Percentiles rank a stretch among this genome's conserved stretches.
phyloP scores from a whole-genome alignment of 371 early-diverging fungal genomes.

The Mortierella sp. region DNA sequence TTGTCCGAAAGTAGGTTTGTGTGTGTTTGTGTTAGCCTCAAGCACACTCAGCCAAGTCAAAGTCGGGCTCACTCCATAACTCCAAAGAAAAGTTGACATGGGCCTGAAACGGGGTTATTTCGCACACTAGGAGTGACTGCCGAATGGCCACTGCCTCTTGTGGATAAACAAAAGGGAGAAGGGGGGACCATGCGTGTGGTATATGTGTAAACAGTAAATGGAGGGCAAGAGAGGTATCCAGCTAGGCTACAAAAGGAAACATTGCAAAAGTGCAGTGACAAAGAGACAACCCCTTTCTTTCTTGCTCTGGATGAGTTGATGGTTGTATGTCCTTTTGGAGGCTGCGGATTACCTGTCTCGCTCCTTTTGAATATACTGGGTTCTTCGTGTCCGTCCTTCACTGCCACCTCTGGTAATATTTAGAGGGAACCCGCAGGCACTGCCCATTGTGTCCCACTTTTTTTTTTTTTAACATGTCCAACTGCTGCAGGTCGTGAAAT shows the following conservation, averaged over 20 bases:
- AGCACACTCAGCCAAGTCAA: too few species aligned
- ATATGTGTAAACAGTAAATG: neutral
- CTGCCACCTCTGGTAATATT: neutral
- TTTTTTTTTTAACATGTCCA: neutral
- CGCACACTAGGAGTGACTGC: neutral
- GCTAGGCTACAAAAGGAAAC: constrained; percentile 13
- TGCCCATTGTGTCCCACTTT: neutral
- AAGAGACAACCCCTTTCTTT: neutral
- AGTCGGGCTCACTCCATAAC: neutral
- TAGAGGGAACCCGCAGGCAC: too few species aligned
- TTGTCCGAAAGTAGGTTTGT: neutral
- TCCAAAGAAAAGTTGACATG: neutral
- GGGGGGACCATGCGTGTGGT: neutral
- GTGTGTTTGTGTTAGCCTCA: too few species aligned
- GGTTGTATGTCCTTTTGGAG: neutral
- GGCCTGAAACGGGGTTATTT: neutral
- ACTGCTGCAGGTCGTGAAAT: too few species aligned
- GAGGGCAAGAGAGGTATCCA: neutral
- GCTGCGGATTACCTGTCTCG: neutral
- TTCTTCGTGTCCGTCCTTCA: neutral
- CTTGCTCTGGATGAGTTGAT: neutral
- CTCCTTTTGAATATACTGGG: neutral
- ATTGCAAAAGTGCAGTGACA: neutral
- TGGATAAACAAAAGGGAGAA: neutral
- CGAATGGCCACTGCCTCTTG: neutral